These are phyloP conservation scores for Furcasterigmium sp. DNA, from an alignment of 2,329 filamentous ascomycete species.

Conservation along the genomic window DNA sequence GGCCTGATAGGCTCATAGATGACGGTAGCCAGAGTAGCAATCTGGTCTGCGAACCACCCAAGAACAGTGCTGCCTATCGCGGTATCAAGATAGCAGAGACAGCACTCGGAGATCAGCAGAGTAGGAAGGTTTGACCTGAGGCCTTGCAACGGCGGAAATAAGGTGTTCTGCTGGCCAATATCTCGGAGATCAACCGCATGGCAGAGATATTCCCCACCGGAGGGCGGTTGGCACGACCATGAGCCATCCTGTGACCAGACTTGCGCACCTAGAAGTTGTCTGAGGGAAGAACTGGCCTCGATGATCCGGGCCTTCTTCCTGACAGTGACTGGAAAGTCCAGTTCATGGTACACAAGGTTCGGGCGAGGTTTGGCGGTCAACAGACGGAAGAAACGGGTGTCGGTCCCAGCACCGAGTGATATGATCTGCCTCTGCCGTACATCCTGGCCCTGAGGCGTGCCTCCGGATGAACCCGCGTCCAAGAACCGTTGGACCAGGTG, in stretches of 20 bases:
- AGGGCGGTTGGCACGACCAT: conserved; percentile 36
- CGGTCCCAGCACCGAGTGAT: conserved; percentile 88
- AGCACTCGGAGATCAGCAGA: conserved; percentile 89
- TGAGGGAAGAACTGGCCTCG: conserved; percentile 38
- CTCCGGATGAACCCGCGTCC: conserved; percentile 9
- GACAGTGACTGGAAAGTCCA: conserved; percentile 81
- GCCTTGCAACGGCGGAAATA: conserved; percentile 19
- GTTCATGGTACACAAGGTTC: conserved; percentile 75
- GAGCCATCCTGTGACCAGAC: conserved; percentile 22
- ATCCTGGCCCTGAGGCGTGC: conserved; percentile 12
- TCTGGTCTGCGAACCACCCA: conserved; percentile 53
- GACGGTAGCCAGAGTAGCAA: conserved; percentile 50
- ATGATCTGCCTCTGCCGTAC: conserved; percentile 65
- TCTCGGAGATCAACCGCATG: conserved; percentile 68
- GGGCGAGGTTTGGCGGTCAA: conserved; percentile 37
- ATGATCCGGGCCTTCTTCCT: conserved; percentile 55
- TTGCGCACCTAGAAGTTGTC: conserved; percentile 30
- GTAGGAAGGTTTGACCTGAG: conserved; percentile 63
- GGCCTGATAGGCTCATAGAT: conserved; percentile 88
- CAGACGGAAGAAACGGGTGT: conserved; percentile 81
- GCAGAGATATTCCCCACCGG: conserved; percentile 42
- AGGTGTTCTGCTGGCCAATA: conserved; percentile 30
- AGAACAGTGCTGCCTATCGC: conserved; percentile 60
- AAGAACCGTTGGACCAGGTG: conserved; percentile 64
- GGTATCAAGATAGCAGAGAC: conserved; percentile 78